Evolutionary conservation across 1,284 basidiomycete species (phyloP).

Genomic region (Malassezia brasiliensis): DNA sequence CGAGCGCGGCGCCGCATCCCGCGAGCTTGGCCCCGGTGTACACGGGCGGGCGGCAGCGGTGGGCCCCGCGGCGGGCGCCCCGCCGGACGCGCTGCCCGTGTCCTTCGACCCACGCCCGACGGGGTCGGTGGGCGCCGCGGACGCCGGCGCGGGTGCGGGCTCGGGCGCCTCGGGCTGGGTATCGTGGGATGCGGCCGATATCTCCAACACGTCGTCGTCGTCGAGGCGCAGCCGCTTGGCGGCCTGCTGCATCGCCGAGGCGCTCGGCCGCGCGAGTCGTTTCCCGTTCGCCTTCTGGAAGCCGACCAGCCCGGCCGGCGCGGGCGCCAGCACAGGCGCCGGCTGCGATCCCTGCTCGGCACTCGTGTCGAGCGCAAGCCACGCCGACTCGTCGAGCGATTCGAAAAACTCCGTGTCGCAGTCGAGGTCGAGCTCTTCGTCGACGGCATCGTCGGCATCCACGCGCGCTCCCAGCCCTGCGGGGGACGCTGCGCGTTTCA

Average conservation of each 20-base stretch:
- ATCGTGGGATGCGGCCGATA: too few relatives aligned
- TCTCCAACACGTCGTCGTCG: not conserved
- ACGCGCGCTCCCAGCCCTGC: too few relatives aligned
- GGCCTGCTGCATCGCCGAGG: constrained; percentile 10
- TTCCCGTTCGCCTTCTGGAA: constrained; percentile 17
- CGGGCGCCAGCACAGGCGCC: not conserved
- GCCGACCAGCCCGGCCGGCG: not conserved
- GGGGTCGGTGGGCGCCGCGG: too few relatives aligned
- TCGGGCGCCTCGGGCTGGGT: too few relatives aligned
- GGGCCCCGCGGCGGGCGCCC: too few relatives aligned
- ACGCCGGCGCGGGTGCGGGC: too few relatives aligned
- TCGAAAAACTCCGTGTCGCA: constrained; percentile 13
- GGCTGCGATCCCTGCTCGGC: not conserved
- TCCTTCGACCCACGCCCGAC: too few relatives aligned
- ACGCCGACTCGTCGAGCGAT: constrained; percentile 15
- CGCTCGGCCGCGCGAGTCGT: constrained; percentile 11
- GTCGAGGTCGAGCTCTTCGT: not conserved
- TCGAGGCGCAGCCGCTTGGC: constrained; percentile 15
- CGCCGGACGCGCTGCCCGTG: too few relatives aligned
- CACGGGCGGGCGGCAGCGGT: too few relatives aligned
- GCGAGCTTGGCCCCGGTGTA: too few relatives aligned
- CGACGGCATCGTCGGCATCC: not conserved
- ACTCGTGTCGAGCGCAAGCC: constrained; percentile 9
- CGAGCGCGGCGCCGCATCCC: too few relatives aligned
- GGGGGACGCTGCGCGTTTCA: too few relatives aligned